Conservation (phyloP, 2,329 filamentous ascomycete species). For the Fusarium temperatum region DNA sequence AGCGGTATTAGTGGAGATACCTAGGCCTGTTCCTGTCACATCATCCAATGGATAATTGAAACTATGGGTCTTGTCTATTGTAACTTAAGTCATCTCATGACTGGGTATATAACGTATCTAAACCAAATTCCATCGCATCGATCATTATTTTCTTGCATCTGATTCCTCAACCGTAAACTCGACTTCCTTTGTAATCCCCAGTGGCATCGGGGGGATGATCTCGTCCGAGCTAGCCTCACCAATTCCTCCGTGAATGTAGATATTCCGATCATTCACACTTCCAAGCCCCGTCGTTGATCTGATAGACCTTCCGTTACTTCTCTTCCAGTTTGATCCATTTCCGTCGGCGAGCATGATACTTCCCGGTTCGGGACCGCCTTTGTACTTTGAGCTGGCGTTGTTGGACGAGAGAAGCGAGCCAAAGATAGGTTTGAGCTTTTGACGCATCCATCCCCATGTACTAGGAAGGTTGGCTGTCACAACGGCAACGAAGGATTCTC, state of each 20-base stretch:
- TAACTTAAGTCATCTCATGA: background rate
- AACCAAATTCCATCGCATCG: too few species aligned
- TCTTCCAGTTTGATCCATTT: slow-evolving; percentile 27
- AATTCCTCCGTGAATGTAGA: slow-evolving; percentile 27
- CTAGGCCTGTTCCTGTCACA: background rate
- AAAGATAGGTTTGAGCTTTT: slow-evolving; percentile 38
- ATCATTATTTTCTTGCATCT: background rate
- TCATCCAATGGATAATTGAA: background rate
- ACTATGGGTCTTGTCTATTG: background rate
- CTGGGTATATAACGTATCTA: background rate
- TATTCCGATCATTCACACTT: background rate
- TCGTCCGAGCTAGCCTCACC: slow-evolving; percentile 35
- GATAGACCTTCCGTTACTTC: slow-evolving; percentile 14
- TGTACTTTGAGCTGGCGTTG: slow-evolving; percentile 28
- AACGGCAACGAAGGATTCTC: slow-evolving; percentile 53
- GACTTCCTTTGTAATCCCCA: slow-evolving; percentile 31
- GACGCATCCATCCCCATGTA: slow-evolving; percentile 41
- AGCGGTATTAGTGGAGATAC: fast-evolving
- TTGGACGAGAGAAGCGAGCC: slow-evolving; percentile 39
- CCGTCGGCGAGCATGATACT: slow-evolving; percentile 39
- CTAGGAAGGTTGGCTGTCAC: slow-evolving; percentile 51
- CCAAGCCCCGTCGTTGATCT: slow-evolving; percentile 2
- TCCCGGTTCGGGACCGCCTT: slow-evolving; percentile 25
- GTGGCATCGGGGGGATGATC: slow-evolving; percentile 13
- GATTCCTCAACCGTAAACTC: slow-evolving; percentile 30